Evolutionary conservation across 768 basidiomycete genomes (phyloP).

Genomic region (Melanogaster broomeanus): DNA sequence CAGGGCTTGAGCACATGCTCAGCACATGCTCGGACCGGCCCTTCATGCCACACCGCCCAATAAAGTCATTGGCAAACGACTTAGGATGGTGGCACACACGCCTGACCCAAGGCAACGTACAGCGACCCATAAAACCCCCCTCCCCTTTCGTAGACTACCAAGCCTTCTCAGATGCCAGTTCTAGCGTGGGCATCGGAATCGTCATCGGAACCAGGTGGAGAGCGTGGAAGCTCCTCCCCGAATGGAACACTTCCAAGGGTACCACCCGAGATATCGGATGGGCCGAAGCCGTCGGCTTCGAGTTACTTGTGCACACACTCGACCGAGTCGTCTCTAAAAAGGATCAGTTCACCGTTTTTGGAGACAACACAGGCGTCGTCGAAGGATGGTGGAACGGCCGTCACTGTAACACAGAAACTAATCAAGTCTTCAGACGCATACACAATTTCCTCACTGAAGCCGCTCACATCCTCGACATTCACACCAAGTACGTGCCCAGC

Average conservation of each 20-base stretch:
- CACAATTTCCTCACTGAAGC: neutral
- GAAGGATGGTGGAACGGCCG: too few species aligned
- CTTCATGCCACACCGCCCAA: constrained; percentile 25
- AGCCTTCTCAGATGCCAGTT: constrained; percentile 19
- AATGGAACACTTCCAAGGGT: constrained; percentile 6
- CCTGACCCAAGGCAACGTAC: neutral
- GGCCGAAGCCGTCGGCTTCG: constrained; percentile 18
- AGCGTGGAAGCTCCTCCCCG: constrained; percentile 17
- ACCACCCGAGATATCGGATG: constrained; percentile 13
- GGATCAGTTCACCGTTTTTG: neutral
- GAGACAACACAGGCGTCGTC: constrained; percentile 9
- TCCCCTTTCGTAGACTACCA: neutral
- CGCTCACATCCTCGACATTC: too few species aligned
- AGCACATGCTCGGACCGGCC: constrained; percentile 27
- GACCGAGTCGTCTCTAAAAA: neutral
- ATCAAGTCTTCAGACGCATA: constrained; percentile 9
- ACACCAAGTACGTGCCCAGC: too few species aligned
- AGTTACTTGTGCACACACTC: constrained; percentile 6
- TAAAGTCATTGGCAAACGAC: constrained; percentile 12
- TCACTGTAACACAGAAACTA: constrained; percentile 2
- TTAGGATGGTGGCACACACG: constrained; percentile 36
- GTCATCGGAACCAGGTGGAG: constrained; percentile 22
- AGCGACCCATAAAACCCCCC: neutral
- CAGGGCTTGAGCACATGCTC: too few species aligned
- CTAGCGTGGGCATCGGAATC: constrained; percentile 15